Evolutionary conservation across 1,284 basidiomycete species (phyloP), one percentile per base, ranked within the genome.

Genomic region (Kwoniella shivajii): DNA sequence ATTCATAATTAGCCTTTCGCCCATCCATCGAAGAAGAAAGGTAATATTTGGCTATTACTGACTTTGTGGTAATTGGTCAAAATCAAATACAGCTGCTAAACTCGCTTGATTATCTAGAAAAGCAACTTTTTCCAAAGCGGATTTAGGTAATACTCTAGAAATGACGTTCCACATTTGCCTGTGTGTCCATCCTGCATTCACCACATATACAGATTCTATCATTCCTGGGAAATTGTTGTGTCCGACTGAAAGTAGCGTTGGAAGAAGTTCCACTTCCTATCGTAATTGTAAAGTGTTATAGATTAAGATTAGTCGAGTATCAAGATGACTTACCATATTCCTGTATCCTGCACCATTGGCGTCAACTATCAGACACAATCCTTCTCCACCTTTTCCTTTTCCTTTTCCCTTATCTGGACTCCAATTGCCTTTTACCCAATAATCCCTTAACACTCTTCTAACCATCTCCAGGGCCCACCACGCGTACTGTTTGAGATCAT

Each of bases 131-230:
- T 79, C 79, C 6, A 82, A 67, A 2, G 80, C 78, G 24, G 77
- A 74, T 45, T 71, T 68, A 0, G 81, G 81, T 1, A 82, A 57
- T 6, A 82, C 67, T 3, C 79, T 72, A 53, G 80, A 80, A 58
- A 81, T 67, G 36, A 81, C 70, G 10, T 55, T 57, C 81, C 81
- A 82, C 67, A 82, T 78, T 20, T 77, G 76, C 6, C 78, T 68
- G 45, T 81, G 79, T 4, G 78, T 75, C 81, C 81, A 82, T 16
- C 80, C 78, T 20, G 79, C 79, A 65, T 81, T 80, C 51, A 81
- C 66, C 14, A 82, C 68, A 63, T 78, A 80, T 44, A 82, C 76
- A 3, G 63, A 61, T 27, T 74, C 70, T 43, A 78, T 69, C 36
- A 76, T 58, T 0, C 76, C 75, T 0, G 79, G 78, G 54, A 76